phyloP scores from a whole-genome alignment of 495 filamentous ascomycete species.

The Xylaria castorea region DNA sequence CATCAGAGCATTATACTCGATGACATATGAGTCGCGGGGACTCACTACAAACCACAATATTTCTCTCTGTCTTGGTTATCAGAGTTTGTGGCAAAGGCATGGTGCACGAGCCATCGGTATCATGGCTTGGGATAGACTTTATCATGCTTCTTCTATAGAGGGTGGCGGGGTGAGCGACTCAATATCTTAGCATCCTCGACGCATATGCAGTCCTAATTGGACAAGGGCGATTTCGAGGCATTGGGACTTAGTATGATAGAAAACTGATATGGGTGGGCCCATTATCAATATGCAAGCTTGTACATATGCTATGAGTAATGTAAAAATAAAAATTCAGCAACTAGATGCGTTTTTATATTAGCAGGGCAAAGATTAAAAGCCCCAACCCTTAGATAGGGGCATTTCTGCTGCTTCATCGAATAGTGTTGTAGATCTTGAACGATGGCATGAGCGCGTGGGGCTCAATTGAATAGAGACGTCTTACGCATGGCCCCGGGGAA shows the following conservation, averaged over 20 bases:
- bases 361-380: no score
- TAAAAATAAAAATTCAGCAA: background rate
- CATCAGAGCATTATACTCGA: background rate
- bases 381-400: no score
- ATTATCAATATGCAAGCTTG: background rate
- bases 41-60: background rate
- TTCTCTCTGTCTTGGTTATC: background rate
- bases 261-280: background rate
- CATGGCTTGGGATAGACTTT: conserved; percentile 19
- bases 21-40: background rate
- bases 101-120: conserved; percentile 10
- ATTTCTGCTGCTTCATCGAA: background rate
- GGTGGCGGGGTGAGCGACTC: background rate
- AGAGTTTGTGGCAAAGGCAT: background rate
- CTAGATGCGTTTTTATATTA: no score
- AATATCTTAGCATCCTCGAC: background rate
- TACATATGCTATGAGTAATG: conserved; percentile 19
- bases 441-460: no score
- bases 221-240: background rate
- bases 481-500: no score
- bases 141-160: conserved; percentile 1
- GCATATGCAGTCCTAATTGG: background rate
- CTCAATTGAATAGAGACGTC: no score
- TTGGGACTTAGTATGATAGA: background rate
- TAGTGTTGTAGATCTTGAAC: background rate